Evolutionary conservation across 805 yeast species (phyloP).

Genomic region (Candida pini): DNA sequence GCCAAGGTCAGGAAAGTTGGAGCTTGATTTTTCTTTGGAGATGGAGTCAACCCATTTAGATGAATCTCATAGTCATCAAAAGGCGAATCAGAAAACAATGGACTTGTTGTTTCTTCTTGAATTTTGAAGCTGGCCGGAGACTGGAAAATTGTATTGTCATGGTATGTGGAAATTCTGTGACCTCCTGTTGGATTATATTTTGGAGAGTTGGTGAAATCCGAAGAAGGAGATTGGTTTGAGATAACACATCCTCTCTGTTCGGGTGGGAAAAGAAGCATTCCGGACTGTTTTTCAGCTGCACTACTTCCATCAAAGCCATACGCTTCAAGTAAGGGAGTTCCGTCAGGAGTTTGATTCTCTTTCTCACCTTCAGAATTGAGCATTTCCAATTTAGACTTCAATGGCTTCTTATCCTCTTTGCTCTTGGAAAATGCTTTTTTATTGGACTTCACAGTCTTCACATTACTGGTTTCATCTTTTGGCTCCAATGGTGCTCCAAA

Average conservation of each 20-base stretch:
- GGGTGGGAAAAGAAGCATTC: slow-evolving; percentile 11
- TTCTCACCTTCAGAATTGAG: background rate
- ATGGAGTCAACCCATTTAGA: slow-evolving; percentile 14
- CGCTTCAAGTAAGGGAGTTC: slow-evolving; percentile 13
- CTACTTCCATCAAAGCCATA: slow-evolving; percentile 17
- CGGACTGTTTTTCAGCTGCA: slow-evolving; percentile 2
- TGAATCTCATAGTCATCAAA: slow-evolving; percentile 11
- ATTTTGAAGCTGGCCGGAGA: background rate
- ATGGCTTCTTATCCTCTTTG: slow-evolving; percentile 13
- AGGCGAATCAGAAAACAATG: slow-evolving; percentile 7
- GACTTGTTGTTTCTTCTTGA: slow-evolving; percentile 1
- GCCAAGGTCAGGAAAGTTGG: slow-evolving; percentile 3
- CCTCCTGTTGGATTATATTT: slow-evolving; percentile 12
- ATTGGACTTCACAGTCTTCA: background rate
- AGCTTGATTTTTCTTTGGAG: slow-evolving; percentile 8
- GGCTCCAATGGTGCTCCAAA: slow-evolving; percentile 12
- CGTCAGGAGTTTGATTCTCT: background rate
- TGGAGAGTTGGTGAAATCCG: slow-evolving; percentile 5
- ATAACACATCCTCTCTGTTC: slow-evolving; percentile 6
- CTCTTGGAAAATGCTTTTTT: slow-evolving; percentile 5
- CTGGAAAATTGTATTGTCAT: slow-evolving; percentile 1
- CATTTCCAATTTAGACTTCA: background rate
- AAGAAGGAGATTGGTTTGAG: slow-evolving; percentile 4
- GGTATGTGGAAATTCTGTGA: slow-evolving; percentile 8
- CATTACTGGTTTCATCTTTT: background rate